Evolutionary conservation across 2,329 filamentous ascomycete genomes (phyloP), one percentile per base, ranked within the genome.

Genomic region (Claviceps maximensis): DNA sequence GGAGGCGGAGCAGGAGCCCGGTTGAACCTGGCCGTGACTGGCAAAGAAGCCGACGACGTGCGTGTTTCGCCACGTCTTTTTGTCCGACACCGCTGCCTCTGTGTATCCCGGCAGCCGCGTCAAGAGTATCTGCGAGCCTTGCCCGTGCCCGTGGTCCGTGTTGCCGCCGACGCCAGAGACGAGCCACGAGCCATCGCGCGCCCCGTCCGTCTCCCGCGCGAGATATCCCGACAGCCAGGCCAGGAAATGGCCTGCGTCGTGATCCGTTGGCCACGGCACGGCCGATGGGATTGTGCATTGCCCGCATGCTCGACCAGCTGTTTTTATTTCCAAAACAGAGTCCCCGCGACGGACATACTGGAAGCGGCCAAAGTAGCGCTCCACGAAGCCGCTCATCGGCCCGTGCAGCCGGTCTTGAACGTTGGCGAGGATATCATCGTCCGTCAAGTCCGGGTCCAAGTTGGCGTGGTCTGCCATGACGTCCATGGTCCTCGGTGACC

Each of bases 31-130:
- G n/a, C n/a, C n/a, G 27, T 49, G 29, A 6, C 46, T 49, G 41
- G 53, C 44, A 40, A 56, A 58, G 21, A 56, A 55, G 23, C 58
- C 54, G 51, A 59, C 47, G 46, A 56, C 54, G 50, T 59, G 54
- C 48, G 56, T 53, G 53, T 50, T 38, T 17, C 52, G 51, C 54
- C 55, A 58, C 48, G 29, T 50, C 23, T 47, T 55, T 49, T 55
- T 17, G 10, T 8, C 23, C 29, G 29, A 7, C 29, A 3, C 3
- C 29, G 29, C 9, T 9, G 29, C 8, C n/a, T n/a, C n/a, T n/a
- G 9, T 29, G 29, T 29, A 12, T 33, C 31, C 9, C 31, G 31
- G 31, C 3, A 33, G 31, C 3, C 31, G 31, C 31, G 31, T 33
- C 31, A 33, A 33, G 31, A 33, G 31, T 10, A 33, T 33, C 31